These are phyloP conservation scores for Dissoconium aciculare DNA, from an alignment of 2,329 filamentous ascomycete species.

Conservation along the genomic window DNA sequence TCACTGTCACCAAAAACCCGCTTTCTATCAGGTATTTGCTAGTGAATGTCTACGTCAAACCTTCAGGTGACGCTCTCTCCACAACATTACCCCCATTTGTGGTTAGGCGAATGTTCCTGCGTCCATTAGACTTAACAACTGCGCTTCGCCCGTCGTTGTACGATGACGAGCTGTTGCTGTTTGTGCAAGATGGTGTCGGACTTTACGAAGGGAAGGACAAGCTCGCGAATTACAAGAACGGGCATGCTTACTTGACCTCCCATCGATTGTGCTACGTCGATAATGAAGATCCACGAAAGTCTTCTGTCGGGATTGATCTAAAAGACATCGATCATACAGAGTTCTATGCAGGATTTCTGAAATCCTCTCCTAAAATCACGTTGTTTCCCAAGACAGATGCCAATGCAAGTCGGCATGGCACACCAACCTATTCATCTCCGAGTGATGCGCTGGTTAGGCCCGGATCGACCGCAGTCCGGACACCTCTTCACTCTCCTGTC, in stretches of 20 bases:
- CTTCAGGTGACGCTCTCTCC: too few species aligned
- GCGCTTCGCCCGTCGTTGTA: conserved; percentile 84
- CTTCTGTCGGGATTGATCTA: conserved; percentile 71
- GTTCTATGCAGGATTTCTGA: conserved; percentile 84
- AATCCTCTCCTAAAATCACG: conserved; percentile 88
- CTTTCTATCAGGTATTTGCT: too few species aligned
- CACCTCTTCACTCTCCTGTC: conserved; percentile 34
- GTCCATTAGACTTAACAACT: conserved; percentile 88
- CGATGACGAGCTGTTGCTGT: conserved; percentile 84
- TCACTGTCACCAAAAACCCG: too few species aligned
- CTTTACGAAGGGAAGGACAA: conserved; percentile 98
- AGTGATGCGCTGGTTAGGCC: conserved; percentile 27
- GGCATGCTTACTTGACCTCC: conserved; percentile 90
- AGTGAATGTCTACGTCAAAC: too few species aligned
- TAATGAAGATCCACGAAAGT: conserved; percentile 66
- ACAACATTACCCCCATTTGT: too few species aligned
- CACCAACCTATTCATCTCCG: conserved; percentile 30
- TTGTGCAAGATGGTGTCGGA: conserved; percentile 94
- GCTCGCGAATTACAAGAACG: conserved; percentile 83
- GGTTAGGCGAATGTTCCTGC: conserved; percentile 76
- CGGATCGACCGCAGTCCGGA: conserved; percentile 34
- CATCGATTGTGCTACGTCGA: conserved; percentile 94
- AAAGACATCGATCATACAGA: conserved; percentile 85
- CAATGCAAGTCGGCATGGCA: not conserved
- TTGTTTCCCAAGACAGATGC: conserved; percentile 58